Conservation (phyloP, 441 rosid genomes). For the Populus hybrid region DNA sequence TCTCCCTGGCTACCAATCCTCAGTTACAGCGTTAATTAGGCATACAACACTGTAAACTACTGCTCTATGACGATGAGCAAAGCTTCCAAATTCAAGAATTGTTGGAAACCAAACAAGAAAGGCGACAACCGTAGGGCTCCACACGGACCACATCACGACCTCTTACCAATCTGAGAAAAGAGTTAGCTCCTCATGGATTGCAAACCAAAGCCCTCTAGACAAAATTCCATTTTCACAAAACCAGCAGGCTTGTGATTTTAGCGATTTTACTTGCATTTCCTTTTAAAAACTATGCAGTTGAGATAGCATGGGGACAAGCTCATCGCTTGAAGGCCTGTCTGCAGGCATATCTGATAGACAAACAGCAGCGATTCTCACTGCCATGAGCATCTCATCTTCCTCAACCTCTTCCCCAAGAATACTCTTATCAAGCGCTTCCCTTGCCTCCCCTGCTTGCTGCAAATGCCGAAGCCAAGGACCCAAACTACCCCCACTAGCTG, state of each 20-base stretch:
- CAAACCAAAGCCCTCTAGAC: slow-evolving; percentile 4
- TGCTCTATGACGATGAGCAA: background rate
- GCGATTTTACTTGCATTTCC: slow-evolving; percentile 27
- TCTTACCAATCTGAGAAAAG: background rate
- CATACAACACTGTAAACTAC: background rate
- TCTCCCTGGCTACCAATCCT: slow-evolving; percentile 1
- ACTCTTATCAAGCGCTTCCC: slow-evolving; percentile 80
- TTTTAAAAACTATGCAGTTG: slow-evolving; percentile 87
- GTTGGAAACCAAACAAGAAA: background rate
- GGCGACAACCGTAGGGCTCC: slow-evolving; percentile 4
- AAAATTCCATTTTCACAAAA: slow-evolving; percentile 16
- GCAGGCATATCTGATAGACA: slow-evolving; percentile 88
- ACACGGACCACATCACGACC: background rate
- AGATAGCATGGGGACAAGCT: slow-evolving; percentile 89
- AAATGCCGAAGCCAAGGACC: slow-evolving; percentile 84
- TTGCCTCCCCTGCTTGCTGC: slow-evolving; percentile 82
- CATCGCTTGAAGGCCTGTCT: slow-evolving; percentile 92
- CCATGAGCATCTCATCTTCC: slow-evolving; percentile 98
- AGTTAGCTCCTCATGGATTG: background rate
- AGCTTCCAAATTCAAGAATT: background rate
- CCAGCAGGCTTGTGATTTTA: slow-evolving; percentile 3
- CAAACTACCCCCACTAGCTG: slow-evolving; percentile 57
- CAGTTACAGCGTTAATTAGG: slow-evolving; percentile 4
- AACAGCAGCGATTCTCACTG: slow-evolving; percentile 73
- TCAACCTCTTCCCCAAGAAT: slow-evolving; percentile 85